Evolutionary conservation across 1,139 yeast genomes (phyloP).

Genomic region (Geotrichum klebahnii): DNA sequence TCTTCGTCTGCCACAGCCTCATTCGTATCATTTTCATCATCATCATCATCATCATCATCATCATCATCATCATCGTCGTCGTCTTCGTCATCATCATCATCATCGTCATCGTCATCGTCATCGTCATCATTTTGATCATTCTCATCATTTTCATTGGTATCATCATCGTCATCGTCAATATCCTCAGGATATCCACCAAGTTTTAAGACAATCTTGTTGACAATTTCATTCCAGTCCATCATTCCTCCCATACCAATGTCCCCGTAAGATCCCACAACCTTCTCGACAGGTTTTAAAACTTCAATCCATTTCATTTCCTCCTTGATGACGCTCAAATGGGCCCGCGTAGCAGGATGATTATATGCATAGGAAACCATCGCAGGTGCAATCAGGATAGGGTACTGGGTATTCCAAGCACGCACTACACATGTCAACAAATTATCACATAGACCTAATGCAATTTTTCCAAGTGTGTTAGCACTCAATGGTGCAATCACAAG

Average conservation of each 20-base stretch:
- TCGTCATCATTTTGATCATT: constrained; percentile 47
- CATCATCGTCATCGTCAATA: constrained; percentile 71
- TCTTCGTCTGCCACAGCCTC: background rate
- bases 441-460: constrained; percentile 85
- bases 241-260: constrained; percentile 97
- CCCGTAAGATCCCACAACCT: constrained; percentile 87
- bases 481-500: constrained; percentile 83
- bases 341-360: constrained; percentile 78
- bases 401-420: constrained; percentile 88
- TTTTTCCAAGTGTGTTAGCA: constrained; percentile 86
- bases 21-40: background rate
- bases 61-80: constrained; percentile 48
- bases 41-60: constrained; percentile 34
- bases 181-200: constrained; percentile 90
- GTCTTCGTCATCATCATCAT: constrained; percentile 26
- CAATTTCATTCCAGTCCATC: constrained; percentile 95
- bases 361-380: constrained; percentile 92
- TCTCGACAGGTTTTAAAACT: constrained; percentile 83
- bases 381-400: constrained; percentile 85
- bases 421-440: constrained; percentile 81
- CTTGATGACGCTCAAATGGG: constrained; percentile 67
- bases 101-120: constrained; percentile 39
- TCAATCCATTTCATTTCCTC: constrained; percentile 94
- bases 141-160: constrained; percentile 52
- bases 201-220: constrained; percentile 74